phyloP scores from a whole-genome alignment of 2,329 filamentous ascomycete species.

The Purpureocillium takamizusanense region DNA sequence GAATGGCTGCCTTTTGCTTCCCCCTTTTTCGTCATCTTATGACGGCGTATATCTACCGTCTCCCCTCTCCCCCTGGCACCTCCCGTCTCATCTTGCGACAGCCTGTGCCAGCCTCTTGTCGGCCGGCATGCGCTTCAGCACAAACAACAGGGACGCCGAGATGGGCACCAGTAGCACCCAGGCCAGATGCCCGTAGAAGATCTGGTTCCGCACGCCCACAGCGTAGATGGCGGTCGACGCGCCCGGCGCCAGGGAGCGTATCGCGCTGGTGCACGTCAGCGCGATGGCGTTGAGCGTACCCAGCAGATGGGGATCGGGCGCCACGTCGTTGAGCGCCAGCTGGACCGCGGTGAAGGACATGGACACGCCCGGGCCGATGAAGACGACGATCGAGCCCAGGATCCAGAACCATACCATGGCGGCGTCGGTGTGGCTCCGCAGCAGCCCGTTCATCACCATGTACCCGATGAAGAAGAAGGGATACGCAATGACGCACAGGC shows the following conservation, averaged over 20 bases:
- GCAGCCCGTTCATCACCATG: constrained; percentile 44
- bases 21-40: too few species aligned
- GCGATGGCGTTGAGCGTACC: constrained; percentile 60
- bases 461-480: constrained; percentile 54
- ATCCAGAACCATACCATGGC: constrained; percentile 47
- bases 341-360: constrained; percentile 67
- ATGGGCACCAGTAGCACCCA: constrained; percentile 24
- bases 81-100: too few species aligned
- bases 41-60: too few species aligned
- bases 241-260: constrained; percentile 59
- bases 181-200: constrained; percentile 48
- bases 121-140: constrained; percentile 17
- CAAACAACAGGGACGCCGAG: constrained; percentile 16
- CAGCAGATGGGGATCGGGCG: constrained; percentile 53
- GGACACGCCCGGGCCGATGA: constrained; percentile 50
- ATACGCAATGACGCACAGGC: constrained; percentile 43
- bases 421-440: constrained; percentile 24
- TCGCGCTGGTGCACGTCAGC: constrained; percentile 49
- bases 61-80: too few species aligned
- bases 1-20: too few species aligned
- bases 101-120: too few species aligned
- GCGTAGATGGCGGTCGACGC: constrained; percentile 61
- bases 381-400: constrained; percentile 25
- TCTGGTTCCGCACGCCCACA: constrained; percentile 50
- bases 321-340: constrained; percentile 65